Conservation (phyloP, 2,329 filamentous ascomycete genomes). For the Xylaria polymorpha region DNA sequence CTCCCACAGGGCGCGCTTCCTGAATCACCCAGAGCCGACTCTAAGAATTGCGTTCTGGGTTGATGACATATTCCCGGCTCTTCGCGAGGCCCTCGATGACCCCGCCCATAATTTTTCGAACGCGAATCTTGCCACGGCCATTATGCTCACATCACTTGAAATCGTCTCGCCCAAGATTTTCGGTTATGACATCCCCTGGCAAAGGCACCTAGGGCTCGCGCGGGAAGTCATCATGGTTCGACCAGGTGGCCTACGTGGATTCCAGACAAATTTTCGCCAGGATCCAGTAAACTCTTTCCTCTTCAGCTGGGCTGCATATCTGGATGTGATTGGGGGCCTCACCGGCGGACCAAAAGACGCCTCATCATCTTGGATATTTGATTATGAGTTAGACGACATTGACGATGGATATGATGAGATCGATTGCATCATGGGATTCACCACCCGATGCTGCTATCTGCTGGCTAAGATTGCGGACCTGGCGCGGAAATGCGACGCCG, state of each 20-base stretch:
- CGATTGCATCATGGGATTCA: slow-evolving; percentile 85
- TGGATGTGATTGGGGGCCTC: slow-evolving; percentile 81
- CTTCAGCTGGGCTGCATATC: slow-evolving; percentile 84
- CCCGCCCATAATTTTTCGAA: slow-evolving; percentile 73
- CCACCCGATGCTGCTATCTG: slow-evolving; percentile 75
- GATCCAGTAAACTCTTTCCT: slow-evolving; percentile 78
- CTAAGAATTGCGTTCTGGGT: slow-evolving; percentile 86
- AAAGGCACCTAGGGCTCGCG: slow-evolving; percentile 79
- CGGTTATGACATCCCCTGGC: slow-evolving; percentile 83
- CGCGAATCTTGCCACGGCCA: slow-evolving; percentile 80
- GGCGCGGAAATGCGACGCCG: slow-evolving; percentile 73
- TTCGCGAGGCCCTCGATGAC: slow-evolving; percentile 74
- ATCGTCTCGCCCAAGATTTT: slow-evolving; percentile 86
- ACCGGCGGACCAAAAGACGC: slow-evolving; percentile 68
- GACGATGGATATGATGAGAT: slow-evolving; percentile 72
- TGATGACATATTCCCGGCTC: slow-evolving; percentile 78
- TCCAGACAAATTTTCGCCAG: slow-evolving; percentile 63
- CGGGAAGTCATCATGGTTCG: slow-evolving; percentile 79
- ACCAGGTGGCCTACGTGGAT: slow-evolving; percentile 58
- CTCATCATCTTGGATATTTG: slow-evolving; percentile 63
- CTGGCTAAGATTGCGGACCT: slow-evolving; percentile 79
- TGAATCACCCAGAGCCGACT: slow-evolving; percentile 78
- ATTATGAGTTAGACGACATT: slow-evolving; percentile 62
- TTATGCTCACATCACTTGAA: slow-evolving; percentile 86
- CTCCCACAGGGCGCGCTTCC: slow-evolving; percentile 80